Base-by-base conservation (phyloP, 2,329 filamentous ascomycete genomes). In the Cyanodermella asteris region DNA sequence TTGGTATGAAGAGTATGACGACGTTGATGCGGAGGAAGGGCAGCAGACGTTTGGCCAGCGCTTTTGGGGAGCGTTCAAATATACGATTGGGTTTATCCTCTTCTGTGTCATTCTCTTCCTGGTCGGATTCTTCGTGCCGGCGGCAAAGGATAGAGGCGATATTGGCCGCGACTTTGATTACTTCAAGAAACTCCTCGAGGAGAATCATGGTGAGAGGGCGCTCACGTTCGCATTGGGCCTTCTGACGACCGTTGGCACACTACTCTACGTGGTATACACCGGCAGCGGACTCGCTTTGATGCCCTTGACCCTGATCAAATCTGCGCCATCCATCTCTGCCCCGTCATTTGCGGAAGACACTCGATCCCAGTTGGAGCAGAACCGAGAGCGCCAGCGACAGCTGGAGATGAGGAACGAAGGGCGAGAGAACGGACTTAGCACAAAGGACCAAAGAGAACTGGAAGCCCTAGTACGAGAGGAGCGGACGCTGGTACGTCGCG, bases 1-100 rank as follows among this genome's bases (percentile, higher is more conserved):
- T 47, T 93, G 75, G 69, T 87, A 91, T 42, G 87, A 97, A 47
- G 87, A 94, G 48, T 91, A 91, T 36, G 84, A 93, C 40, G 81
- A 93, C 50, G 72, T 84, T 12, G 81, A 81, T 32, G 63, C 72
- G 17, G 77, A 91, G 39, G 66, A 77, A 31, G 76, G 78, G 16
- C 68, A 65, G 16, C 72, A 82, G 44, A 73, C 74, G 3, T 48
- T 73, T 30, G 61, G 59, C 5, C 64, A 68, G 40, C 65, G 80
- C 27, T 61, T 94, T 31, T 72, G 71, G 63, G 71, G 71, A n/a
- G 80, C 87, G 4, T 56, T 77, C 44, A 91, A 90, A 51, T 94
- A 93, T 52, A 93, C 87, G 1, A 52, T 82, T 24, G 72, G 69
- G 31, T 94, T 94, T 46, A 51, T 94, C 23, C 50, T 72, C 18